Percentiles rank a stretch among this genome's conserved stretches.
Evolutionary conservation across 768 basidiomycete species (phyloP).

Genomic region (Agrocybe chaxingu): DNA sequence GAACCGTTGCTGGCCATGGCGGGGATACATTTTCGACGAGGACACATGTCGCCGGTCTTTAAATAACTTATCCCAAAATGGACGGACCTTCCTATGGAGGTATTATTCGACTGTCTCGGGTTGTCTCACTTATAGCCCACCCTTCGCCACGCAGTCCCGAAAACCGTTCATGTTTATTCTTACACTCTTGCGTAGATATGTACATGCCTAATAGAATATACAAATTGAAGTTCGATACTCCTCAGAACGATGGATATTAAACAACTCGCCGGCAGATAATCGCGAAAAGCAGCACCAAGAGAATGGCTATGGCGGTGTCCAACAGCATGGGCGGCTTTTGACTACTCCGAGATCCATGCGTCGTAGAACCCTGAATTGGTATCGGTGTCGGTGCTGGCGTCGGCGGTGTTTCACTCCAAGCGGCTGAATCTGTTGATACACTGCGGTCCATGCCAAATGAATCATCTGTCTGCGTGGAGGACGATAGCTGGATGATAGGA

Average conservation of each 20-base stretch:
- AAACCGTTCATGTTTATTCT: background rate
- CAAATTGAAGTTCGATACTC: background rate
- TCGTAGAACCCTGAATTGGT: background rate
- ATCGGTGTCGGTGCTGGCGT: background rate
- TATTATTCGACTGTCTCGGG: too few species aligned
- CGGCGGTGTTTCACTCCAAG: constrained; percentile 1
- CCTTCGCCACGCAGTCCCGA: too few species aligned
- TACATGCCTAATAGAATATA: background rate
- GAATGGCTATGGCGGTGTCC: constrained; percentile 71
- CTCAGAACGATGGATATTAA: constrained; percentile 16
- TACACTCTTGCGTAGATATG: constrained; percentile 1
- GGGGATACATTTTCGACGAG: too few species aligned
- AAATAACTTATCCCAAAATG: too few species aligned
- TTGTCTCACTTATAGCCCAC: background rate
- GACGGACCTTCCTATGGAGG: too few species aligned
- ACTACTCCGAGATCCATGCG: constrained; percentile 8
- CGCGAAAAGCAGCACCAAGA: constrained; percentile 65
- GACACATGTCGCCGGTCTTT: too few species aligned
- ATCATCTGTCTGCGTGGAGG: background rate
- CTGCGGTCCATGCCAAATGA: background rate
- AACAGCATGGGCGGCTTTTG: constrained; percentile 59
- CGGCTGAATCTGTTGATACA: background rate
- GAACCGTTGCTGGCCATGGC: too few species aligned
- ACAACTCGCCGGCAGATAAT: constrained; percentile 62
- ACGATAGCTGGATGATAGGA: constrained; percentile 4